Percentiles rank a stretch among this genome's conserved stretches.
Evolutionary conservation across 176 grass and related monocot genomes (phyloP).

Genomic region (Musa troglodytarum): DNA sequence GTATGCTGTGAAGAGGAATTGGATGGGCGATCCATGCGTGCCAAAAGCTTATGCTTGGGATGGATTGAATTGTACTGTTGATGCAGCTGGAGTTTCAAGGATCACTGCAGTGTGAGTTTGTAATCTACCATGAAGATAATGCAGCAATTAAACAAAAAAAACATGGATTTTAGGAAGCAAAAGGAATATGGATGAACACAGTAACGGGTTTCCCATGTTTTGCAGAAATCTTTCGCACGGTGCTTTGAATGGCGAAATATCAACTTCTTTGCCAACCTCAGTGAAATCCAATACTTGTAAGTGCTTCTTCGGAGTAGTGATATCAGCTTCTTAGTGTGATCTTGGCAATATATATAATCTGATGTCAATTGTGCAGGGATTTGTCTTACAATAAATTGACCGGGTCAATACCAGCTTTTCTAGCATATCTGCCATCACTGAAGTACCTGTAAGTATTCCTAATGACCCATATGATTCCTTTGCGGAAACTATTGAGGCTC

Average conservation of each 20-base stretch:
- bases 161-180: neutral
- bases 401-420: neutral
- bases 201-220: neutral
- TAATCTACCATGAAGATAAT: neutral
- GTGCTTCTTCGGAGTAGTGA: neutral
- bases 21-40: constrained; percentile 49
- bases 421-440: neutral
- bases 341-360: no score
- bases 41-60: constrained; percentile 17
- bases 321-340: no score
- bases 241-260: constrained; percentile 27
- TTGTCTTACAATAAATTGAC: neutral
- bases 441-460: neutral
- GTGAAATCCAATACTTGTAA: constrained; percentile 30
- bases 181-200: neutral
- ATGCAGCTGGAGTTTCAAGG: neutral
- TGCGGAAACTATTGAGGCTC: neutral
- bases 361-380: neutral
- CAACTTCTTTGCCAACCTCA: constrained; percentile 18
- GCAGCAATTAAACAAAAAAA: neutral
- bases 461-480: neutral
- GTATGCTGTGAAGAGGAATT: constrained; percentile 43
- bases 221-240: constrained; percentile 37
- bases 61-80: constrained; percentile 33
- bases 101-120: constrained; percentile 29